Evolutionary conservation across 441 rosid genomes (phyloP).

Genomic region (Jatropha multifida): DNA sequence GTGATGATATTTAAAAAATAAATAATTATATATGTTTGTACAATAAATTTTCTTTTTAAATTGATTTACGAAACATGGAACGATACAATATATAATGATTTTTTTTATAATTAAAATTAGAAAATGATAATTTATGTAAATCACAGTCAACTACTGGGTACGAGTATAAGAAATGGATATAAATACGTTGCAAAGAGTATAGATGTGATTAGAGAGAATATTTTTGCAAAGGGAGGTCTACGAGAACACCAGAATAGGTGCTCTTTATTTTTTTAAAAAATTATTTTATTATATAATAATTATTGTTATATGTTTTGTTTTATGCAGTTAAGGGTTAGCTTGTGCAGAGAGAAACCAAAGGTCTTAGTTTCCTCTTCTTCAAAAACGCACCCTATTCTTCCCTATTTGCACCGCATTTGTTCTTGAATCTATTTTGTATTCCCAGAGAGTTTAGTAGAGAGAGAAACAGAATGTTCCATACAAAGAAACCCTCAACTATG

Average conservation of each 20-base stretch:
- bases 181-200: neutral
- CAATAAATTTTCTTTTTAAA: too few species aligned
- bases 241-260: slow-evolving; percentile 25
- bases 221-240: slow-evolving; percentile 31
- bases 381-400: slow-evolving; percentile 82
- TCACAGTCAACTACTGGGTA: too few species aligned
- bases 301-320: slow-evolving; percentile 25
- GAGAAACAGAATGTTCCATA: slow-evolving; percentile 76
- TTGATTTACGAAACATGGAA: too few species aligned
- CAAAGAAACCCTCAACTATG: slow-evolving; percentile 89
- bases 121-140: too few species aligned
- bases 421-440: slow-evolving; percentile 57
- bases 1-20: too few species aligned
- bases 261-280: slow-evolving; percentile 15
- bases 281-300: slow-evolving; percentile 12
- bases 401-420: slow-evolving; percentile 90
- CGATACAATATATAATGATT: too few species aligned
- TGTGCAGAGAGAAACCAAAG: slow-evolving; percentile 14
- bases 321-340: slow-evolving; percentile 15
- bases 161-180: neutral
- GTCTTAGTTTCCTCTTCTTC: slow-evolving; percentile 41
- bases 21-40: too few species aligned
- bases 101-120: too few species aligned
- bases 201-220: slow-evolving; percentile 10
- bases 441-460: slow-evolving; percentile 32